Evolutionary conservation across 2,329 filamentous ascomycete species (phyloP).

Genomic region (Cylindrodendrum hubeiense): DNA sequence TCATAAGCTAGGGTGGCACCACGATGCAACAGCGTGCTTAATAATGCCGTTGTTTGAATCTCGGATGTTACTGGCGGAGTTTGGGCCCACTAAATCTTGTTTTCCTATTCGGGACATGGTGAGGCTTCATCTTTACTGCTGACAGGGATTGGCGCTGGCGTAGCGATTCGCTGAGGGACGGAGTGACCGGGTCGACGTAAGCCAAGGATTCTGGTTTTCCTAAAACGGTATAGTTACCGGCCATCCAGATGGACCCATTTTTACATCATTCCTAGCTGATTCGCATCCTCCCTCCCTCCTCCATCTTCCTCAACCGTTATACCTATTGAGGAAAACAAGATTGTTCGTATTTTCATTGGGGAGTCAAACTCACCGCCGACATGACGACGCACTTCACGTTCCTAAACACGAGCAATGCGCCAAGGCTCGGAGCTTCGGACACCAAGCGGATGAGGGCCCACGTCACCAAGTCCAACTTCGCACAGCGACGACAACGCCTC

Average conservation of each 20-base stretch:
- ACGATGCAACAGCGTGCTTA: neutral
- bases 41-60: neutral
- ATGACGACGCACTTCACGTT: constrained; percentile 32
- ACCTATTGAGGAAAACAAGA: neutral
- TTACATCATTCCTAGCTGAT: neutral
- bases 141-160: neutral
- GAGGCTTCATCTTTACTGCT: neutral
- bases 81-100: constrained; percentile 7
- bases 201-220: constrained; percentile 34
- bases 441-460: constrained; percentile 34
- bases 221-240: constrained; percentile 22
- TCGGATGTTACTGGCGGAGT: no score
- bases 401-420: constrained; percentile 33
- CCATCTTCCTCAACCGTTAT: neutral
- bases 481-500: constrained; percentile 26
- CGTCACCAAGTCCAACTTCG: constrained; percentile 36
- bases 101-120: constrained; percentile 23
- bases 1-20: neutral
- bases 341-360: neutral
- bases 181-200: neutral
- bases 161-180: neutral
- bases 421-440: constrained; percentile 20
- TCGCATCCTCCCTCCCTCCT: neutral
- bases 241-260: neutral
- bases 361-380: neutral